These are phyloP conservation scores for Candida ipomoeae DNA, from an alignment of 805 yeast genomes.

Conservation along the genomic window DNA sequence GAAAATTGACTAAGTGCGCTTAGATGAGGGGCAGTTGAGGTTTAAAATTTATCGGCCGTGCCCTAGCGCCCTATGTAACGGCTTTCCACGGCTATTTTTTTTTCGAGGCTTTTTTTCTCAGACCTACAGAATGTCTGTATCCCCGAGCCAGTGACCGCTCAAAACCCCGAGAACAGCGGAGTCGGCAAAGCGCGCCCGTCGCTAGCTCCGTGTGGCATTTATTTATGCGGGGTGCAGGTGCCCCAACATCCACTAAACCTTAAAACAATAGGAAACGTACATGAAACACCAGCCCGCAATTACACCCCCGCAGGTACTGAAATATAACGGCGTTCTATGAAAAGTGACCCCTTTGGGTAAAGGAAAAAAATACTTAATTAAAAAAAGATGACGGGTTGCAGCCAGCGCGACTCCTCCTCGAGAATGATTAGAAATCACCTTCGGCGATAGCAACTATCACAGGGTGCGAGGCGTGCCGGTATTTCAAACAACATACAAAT, in stretches of 20 bases:
- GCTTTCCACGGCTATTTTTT: neutral
- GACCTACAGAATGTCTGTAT: neutral
- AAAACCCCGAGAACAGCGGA: neutral
- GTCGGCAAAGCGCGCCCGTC: neutral
- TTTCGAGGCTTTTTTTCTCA: neutral
- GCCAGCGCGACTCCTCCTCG: neutral
- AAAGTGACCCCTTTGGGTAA: neutral
- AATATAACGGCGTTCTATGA: neutral
- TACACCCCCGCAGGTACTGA: neutral
- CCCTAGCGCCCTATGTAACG: neutral
- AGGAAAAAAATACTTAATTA: neutral
- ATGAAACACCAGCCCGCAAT: neutral
- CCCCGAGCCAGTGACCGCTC: neutral
- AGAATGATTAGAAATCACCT: neutral
- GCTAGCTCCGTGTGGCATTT: neutral
- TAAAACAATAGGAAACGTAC: neutral
- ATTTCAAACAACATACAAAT: neutral
- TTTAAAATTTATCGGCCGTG: neutral
- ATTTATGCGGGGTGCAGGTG: neutral
- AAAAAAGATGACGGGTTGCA: neutral
- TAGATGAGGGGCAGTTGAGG: neutral
- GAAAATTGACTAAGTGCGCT: neutral
- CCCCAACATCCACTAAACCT: neutral
- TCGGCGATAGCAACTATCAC: neutral
- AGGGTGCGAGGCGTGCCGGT: neutral